phyloP scores from a whole-genome alignment of 768 basidiomycete species.

The Pleurotus sapidus region DNA sequence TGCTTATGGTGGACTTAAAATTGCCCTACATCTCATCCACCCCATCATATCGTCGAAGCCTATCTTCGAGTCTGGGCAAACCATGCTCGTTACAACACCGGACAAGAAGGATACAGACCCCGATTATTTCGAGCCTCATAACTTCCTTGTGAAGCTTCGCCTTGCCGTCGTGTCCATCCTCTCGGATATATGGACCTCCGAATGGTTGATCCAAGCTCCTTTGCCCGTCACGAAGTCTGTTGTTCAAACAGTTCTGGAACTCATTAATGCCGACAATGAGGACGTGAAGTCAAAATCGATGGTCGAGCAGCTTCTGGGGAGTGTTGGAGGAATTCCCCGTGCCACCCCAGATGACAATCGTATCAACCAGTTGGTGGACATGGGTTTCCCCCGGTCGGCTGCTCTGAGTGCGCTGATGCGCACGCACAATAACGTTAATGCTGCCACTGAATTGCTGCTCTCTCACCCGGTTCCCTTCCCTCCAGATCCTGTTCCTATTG shows the following conservation, averaged over 20 bases:
- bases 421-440: conserved; percentile 83
- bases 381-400: conserved; percentile 94
- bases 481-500: conserved; percentile 56
- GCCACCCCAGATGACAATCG: conserved; percentile 71
- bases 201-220: conserved; percentile 79
- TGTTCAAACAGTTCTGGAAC: conserved; percentile 74
- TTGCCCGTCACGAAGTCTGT: conserved; percentile 71
- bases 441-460: conserved; percentile 86
- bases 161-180: conserved; percentile 65
- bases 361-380: conserved; percentile 84
- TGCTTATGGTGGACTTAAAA: conserved; percentile 79
- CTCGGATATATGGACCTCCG: conserved; percentile 72
- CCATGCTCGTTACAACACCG: conserved; percentile 61
- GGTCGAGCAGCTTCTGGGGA: neutral
- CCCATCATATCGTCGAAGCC: conserved; percentile 78
- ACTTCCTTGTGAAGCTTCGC: conserved; percentile 83
- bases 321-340: neutral
- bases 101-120: conserved; percentile 78
- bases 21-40: conserved; percentile 73
- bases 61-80: conserved; percentile 85
- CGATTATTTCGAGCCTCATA: conserved; percentile 82
- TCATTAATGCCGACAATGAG: conserved; percentile 82
- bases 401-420: conserved; percentile 82
- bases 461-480: conserved; percentile 77
- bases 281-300: conserved; percentile 49